Evolutionary conservation across 2,329 filamentous ascomycete genomes (phyloP), one percentile per base, ranked within the genome.

Genomic region (Pestalotiopsis sp.): DNA sequence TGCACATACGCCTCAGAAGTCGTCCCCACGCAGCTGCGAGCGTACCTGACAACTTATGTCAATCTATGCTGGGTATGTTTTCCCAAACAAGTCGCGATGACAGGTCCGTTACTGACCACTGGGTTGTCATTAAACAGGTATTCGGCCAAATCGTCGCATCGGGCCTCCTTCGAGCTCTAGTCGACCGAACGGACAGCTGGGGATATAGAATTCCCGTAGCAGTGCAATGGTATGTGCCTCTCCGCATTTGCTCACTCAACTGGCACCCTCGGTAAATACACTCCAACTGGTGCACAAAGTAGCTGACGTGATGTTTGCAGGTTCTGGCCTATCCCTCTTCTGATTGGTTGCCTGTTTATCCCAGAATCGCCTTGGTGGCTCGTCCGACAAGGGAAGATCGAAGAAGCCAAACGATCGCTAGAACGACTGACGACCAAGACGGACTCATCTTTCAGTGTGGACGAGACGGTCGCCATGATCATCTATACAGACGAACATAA

Each of bases 401-500:
- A 76, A 3, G 74, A 74, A 11, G 79, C 80, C 1, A 72, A 75
- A 65, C 69, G 71, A 17, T 70, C 74, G 0, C 58, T 81, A 1
- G 68, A 70, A 35, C 73, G 77, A 14, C 72, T 80, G 1, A 73
- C 72, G 5, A 70, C 68, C 30, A 22, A 26, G 68, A 67, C 38
- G 66, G 70, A 52, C 56, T 62, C 24, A 65, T 48, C 69, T 20
- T 73, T 75, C 44, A 74, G 80, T 44, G 72, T 73, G 3, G 75
- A 79, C 39, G 71, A 78, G 59, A 74, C 75, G 1, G 57, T 83
- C 11, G 77, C 79, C 20, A 76, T 81, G 77, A 79, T 82, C 73
- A 70, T 75, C n/a, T 74, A 80, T 57, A 82, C 80, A 2, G 76
- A 80, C 66, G 75, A 78, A 72, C 63, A 76, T n/a, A 78, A 80